phyloP scores from a whole-genome alignment of 345 rosid genomes.

The Aegle marmelos region DNA sequence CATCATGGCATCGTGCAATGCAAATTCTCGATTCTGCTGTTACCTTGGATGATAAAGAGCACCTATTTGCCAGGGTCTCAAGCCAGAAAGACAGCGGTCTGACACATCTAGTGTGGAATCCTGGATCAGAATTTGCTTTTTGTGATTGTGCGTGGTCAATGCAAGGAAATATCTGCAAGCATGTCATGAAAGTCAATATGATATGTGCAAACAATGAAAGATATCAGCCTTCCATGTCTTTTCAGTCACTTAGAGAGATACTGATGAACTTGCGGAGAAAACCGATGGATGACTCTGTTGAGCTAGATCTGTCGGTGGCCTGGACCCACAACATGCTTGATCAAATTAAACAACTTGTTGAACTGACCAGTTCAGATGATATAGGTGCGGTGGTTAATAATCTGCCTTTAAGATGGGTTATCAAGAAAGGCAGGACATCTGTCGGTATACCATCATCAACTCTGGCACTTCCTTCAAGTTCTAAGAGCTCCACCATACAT shows the following conservation, averaged over 20 bases:
- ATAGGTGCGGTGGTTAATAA: conserved; percentile 58
- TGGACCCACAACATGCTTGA: conserved; percentile 75
- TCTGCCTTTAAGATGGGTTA: conserved; percentile 74
- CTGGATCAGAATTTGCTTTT: conserved; percentile 90
- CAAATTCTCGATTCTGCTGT: conserved; percentile 82
- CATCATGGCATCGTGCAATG: conserved; percentile 88
- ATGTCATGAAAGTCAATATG: conserved; percentile 80
- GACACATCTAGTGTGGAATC: conserved; percentile 74
- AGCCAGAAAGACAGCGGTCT: conserved; percentile 59
- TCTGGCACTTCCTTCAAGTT: conserved; percentile 34
- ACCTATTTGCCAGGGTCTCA: conserved; percentile 57
- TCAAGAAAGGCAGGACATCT: conserved; percentile 74
- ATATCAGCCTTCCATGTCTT: conserved; percentile 61
- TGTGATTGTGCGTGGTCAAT: conserved; percentile 90
- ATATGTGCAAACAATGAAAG: conserved; percentile 44
- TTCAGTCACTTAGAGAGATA: conserved; percentile 53
- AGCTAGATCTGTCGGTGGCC: conserved; percentile 67
- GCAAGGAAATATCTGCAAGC: conserved; percentile 96
- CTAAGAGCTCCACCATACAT: conserved; percentile 20
- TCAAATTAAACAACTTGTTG: conserved; percentile 74
- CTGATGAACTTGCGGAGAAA: conserved; percentile 48
- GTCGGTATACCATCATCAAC: conserved; percentile 67
- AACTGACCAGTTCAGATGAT: conserved; percentile 49
- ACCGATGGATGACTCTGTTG: conserved; percentile 76
- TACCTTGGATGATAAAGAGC: conserved; percentile 46